Conservation (phyloP, 2,329 filamentous ascomycete genomes). For the Claviceps sp. region DNA sequence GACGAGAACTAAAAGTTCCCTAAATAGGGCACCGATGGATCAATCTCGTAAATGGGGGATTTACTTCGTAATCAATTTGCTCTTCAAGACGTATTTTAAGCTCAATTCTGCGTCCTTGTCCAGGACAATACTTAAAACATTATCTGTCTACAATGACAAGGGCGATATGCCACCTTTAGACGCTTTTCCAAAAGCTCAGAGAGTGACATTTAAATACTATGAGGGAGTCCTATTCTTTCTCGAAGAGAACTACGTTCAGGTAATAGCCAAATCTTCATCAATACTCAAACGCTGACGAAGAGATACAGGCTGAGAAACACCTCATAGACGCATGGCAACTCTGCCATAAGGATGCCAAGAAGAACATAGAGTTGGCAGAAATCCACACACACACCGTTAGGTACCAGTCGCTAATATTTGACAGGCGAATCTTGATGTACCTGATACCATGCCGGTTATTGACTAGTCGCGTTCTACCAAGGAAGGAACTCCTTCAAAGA, state of each 20-base stretch:
- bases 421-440: constrained; percentile 80
- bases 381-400: background rate
- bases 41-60: constrained; percentile 97
- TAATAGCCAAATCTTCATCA: constrained; percentile 20
- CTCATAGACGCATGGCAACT: constrained; percentile 70
- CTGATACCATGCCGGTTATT: constrained; percentile 87
- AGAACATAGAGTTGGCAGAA: constrained; percentile 65
- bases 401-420: constrained; percentile 11
- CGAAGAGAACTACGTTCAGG: constrained; percentile 81
- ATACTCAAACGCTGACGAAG: background rate
- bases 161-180: constrained; percentile 71
- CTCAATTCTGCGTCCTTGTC: constrained; percentile 81
- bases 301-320: constrained; percentile 56
- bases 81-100: constrained; percentile 98
- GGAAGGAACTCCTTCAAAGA: constrained; percentile 51
- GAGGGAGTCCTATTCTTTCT: constrained; percentile 86
- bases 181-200: constrained; percentile 75
- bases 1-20: background rate
- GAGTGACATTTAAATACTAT: constrained; percentile 94
- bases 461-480: constrained; percentile 76
- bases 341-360: constrained; percentile 58
- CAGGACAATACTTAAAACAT: constrained; percentile 75
- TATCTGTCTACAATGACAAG: constrained; percentile 56
- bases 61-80: constrained; percentile 84
- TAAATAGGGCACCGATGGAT: constrained; percentile 57